Base-by-base conservation (phyloP, 2,329 filamentous ascomycete genomes). In the Aspergillus puulaauensis region DNA sequence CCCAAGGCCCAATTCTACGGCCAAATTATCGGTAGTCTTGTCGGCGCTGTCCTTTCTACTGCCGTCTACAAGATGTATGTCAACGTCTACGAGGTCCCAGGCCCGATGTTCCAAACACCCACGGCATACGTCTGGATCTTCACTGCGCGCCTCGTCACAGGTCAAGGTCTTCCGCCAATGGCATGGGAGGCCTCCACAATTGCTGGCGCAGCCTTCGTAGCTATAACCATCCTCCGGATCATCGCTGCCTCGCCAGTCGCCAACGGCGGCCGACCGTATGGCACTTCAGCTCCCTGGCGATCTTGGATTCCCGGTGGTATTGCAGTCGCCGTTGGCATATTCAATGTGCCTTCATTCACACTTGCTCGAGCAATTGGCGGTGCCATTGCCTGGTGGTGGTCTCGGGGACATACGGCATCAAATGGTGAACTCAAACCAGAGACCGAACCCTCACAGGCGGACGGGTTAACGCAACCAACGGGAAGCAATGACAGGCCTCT, bases 61-160 rank as follows among this genome's bases (percentile, higher is more conserved):
- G 83, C 89, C 3, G 89, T 98, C 3, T 99, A 99, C 73, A 88
- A 88, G 58, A 79, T 98, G 14, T 99, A 99, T 70, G 93, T 92
- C 2, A 87, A 84, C 35, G 93, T 97, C 1, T 99, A 99, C 69
- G 81, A 87, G 40, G 89, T 99, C 6, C 95, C 95, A 0, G 91
- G 93, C 0, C 88, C 91, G 9, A 79, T 97, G 53, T 98, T 99
- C 73, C 90, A 96, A 70, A 92, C 96, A 1, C 95, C 95, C 0
- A 98, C 95, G 0, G 93, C 88, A 0, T 97, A 93, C 71, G 93
- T 99, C 5, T 99, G 95, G 95, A 90, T 99, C 53, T 97, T 97
- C 73, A 99, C 95, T 0, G 93, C 95, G 1, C 83, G 95, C 15
- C 82, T 99, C 2, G 93, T 99, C 9, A 98, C 93, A 0, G 95